A percentile compares a stretch with the other conserved stretches of the same genome.
Conservation (phyloP, 2,329 filamentous ascomycete genomes). For the Monilinia laxa region DNA sequence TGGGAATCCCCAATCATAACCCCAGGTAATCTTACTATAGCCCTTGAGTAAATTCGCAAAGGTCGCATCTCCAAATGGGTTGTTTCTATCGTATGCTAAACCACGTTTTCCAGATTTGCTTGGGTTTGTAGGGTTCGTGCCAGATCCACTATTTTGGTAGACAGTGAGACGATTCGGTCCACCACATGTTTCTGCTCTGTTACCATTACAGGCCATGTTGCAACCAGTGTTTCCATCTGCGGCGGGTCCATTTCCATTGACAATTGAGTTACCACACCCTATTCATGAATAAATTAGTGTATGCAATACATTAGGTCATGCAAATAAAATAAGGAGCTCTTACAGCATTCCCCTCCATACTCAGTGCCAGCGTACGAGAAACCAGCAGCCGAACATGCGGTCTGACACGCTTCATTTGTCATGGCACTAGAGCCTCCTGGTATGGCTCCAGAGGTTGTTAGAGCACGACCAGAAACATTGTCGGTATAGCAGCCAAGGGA, state of each 20-base stretch:
- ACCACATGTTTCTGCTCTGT: constrained; percentile 34
- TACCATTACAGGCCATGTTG: constrained; percentile 37
- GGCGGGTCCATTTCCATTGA: constrained; percentile 28
- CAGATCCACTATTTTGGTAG: constrained; percentile 7
- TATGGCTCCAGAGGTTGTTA: constrained; percentile 1
- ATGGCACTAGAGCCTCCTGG: constrained; percentile 24
- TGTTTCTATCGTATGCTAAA: constrained; percentile 62
- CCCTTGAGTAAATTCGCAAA: constrained; percentile 46
- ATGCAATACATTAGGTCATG: not conserved
- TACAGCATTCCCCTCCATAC: constrained; percentile 31
- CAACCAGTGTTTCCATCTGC: constrained; percentile 31
- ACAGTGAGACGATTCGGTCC: constrained; percentile 26
- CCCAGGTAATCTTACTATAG: constrained; percentile 53
- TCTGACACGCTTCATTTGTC: constrained; percentile 28
- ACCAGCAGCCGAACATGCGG: constrained; percentile 21
- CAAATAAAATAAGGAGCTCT: not conserved
- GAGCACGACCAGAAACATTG: constrained; percentile 22
- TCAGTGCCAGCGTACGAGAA: constrained; percentile 28
- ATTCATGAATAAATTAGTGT: not conserved
- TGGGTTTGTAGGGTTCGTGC: not conserved
- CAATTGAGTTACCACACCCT: constrained; percentile 31
- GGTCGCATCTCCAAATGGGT: constrained; percentile 23
- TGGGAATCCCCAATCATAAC: constrained; percentile 64
- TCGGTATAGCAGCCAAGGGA: constrained; percentile 24
- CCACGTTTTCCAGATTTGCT: constrained; percentile 54